Evolutionary conservation across 73 alveolate species (phyloP), one percentile per base, ranked within the genome.

Genomic region (Loxodes magnus): DNA sequence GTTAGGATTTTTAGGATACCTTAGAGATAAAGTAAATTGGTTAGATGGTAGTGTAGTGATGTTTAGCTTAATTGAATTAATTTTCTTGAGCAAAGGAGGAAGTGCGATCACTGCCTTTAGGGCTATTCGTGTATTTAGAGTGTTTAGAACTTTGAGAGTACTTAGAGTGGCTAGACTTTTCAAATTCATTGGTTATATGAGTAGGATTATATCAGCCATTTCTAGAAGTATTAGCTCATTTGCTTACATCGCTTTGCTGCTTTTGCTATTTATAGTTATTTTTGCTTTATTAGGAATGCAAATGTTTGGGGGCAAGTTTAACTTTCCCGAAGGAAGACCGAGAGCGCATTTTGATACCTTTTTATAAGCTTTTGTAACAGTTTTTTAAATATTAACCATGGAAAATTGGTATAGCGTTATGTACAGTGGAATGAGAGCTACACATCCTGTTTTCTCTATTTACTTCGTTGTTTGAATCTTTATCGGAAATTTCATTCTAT

Each of bases 401-500:
- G 92, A 73, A 46, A 73, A 64, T 51, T 78, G 92, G 87, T 42
- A 78, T 27, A 41, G 26, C 19, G 59, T 73, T 4, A 43, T 74
- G 9, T 69, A 39, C 39, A 39, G 23, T 36, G 6, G 67, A 21
- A 12, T 64, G n/a, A 25, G 79, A 22, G 24, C 55, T 3, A 17
- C 33, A 10, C 30, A 46, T 4, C 54, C 43, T 2, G 31, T 60
- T 5, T 21, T 62, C 4, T 42, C 83, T 5, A 23, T 60, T 4
- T 24, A 74, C 20, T 84, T 83, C 41, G 73, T 79, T 43, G 56
- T 89, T 22, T 71, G 99, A 97, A 84, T 93, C 9, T 65, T 89
- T 59, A 55, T 93, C 5, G 99, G 99, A 39, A 89, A 90, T 70
- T 85, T 67, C 51, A 87, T 89, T 19, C 75, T 93, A 5, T 70